A percentile compares a stretch with the other conserved stretches of the same genome.
These are phyloP conservation scores for Aspergillus egyptiacus DNA, from an alignment of 495 filamentous ascomycete species.

Conservation along the genomic window DNA sequence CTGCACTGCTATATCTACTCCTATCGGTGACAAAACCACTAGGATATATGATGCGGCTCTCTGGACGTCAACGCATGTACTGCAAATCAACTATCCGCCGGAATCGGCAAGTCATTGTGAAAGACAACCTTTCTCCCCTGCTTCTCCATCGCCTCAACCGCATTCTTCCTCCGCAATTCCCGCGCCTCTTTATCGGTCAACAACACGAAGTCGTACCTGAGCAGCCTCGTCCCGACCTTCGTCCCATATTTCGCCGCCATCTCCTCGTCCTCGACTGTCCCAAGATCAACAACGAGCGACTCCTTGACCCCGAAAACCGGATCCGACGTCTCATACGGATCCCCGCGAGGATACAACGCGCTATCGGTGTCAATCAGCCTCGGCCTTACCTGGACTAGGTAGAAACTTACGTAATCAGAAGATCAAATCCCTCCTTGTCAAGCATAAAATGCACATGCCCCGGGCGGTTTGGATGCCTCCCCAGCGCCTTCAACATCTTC, in stretches of 20 bases:
- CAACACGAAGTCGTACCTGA: slow-evolving; percentile 59
- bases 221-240: slow-evolving; percentile 37
- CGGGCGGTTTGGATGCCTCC: slow-evolving; percentile 66
- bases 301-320: slow-evolving; percentile 83
- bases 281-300: slow-evolving; percentile 61
- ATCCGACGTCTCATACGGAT: slow-evolving; percentile 74
- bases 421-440: slow-evolving; percentile 63
- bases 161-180: slow-evolving; percentile 56
- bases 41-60: background rate
- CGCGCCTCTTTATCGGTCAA: slow-evolving; percentile 57
- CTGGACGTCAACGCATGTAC: background rate
- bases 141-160: slow-evolving; percentile 54
- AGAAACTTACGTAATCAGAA: slow-evolving; percentile 59
- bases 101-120: slow-evolving; percentile 10
- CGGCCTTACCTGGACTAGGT: background rate
- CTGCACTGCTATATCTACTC: no score
- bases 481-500: slow-evolving; percentile 56
- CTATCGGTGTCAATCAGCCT: slow-evolving; percentile 22
- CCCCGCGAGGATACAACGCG: slow-evolving; percentile 66
- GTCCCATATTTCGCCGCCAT: slow-evolving; percentile 49
- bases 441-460: slow-evolving; percentile 86
- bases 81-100: background rate
- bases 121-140: slow-evolving; percentile 13
- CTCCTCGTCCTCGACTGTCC: slow-evolving; percentile 49
- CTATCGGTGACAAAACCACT: no score